Base-by-base conservation (phyloP, 495 filamentous ascomycete genomes). In the Xylaria cubensis region DNA sequence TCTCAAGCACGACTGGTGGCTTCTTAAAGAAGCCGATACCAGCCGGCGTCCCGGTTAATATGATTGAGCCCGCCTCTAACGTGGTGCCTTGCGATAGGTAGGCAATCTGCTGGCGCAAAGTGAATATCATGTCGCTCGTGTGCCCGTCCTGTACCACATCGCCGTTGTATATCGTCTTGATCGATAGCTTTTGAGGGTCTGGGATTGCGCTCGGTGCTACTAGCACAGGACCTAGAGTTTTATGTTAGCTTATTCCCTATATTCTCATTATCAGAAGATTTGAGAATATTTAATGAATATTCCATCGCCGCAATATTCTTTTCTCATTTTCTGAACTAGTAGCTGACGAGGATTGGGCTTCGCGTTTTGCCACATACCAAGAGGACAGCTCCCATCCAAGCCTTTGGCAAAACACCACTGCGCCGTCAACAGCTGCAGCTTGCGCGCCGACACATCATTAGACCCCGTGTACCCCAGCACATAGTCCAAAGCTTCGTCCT, bases 351-450 rank as follows among this genome's bases (percentile, higher is more conserved):
- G 34, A 55, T 26, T 15, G 10, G 8, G 51, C 51, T 4, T 26
- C 24, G 12, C 26, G 24, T 10, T 55, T 32, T 17, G 12, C 36
- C 82, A 82, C 13, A 88, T 89, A 32, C 89, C 89, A 24, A 86
- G 79, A 9, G 84, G 84, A 69, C 83, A 85, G 7, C 82, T 77
- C 17, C 82, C 82, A 69, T 86, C 84, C 48, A 86, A 84, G 0
- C 85, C 84, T 73, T 87, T 87, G 65, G 78, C 80, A 74, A 81
- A 87, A 73, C 81, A 82, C 85, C 85, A 87, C 77, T 87, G 85
- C 42, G 78, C 78, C 75, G 84, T 83, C 9, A 81, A 81, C 58
- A 87, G 81, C 76, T 87, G 85, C 15, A 73, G 67, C 4, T 80
- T 75, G 15, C 85, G 78, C 72, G 79, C 82, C 50, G 82, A 84